Evolutionary conservation across 164 flowering plant species (phyloP).

Genomic region (Vitis vinifera): DNA sequence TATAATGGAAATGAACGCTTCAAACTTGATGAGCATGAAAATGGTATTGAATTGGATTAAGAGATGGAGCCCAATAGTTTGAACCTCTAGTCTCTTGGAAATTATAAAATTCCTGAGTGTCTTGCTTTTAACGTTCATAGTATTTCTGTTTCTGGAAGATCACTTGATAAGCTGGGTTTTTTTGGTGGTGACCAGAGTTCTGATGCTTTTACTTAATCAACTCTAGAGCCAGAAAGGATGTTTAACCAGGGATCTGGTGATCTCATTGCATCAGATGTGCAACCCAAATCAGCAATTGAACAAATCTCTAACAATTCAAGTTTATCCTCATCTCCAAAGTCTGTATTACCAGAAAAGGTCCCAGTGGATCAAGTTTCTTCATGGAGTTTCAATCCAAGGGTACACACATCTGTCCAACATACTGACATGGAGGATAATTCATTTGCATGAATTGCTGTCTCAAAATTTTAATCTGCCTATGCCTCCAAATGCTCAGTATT

Average conservation of each 20-base stretch:
- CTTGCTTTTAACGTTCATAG: too few species aligned
- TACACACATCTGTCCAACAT: background rate
- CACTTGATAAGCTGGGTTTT: too few species aligned
- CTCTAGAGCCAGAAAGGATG: background rate
- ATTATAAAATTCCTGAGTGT: too few species aligned
- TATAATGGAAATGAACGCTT: too few species aligned
- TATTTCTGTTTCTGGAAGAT: too few species aligned
- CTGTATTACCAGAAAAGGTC: slow-evolving; percentile 18
- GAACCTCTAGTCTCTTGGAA: too few species aligned
- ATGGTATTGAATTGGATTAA: too few species aligned
- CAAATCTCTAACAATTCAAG: slow-evolving; percentile 7
- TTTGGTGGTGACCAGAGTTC: background rate
- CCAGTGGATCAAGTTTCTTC: slow-evolving; percentile 4
- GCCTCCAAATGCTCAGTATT: background rate
- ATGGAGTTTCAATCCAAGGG: slow-evolving; percentile 1
- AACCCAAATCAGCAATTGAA: background rate
- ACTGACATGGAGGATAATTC: slow-evolving; percentile 7
- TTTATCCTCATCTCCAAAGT: slow-evolving; percentile 25
- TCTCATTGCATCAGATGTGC: background rate
- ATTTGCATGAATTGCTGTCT: background rate
- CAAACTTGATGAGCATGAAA: too few species aligned
- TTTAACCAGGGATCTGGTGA: slow-evolving; percentile 7
- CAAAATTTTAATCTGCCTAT: background rate
- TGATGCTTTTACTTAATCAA: too few species aligned
- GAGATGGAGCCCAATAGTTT: too few species aligned